A percentile compares a stretch with the other conserved stretches of the same genome.
Evolutionary conservation across 1,284 basidiomycete species (phyloP).

Genomic region (Heterobasidion annosum): DNA sequence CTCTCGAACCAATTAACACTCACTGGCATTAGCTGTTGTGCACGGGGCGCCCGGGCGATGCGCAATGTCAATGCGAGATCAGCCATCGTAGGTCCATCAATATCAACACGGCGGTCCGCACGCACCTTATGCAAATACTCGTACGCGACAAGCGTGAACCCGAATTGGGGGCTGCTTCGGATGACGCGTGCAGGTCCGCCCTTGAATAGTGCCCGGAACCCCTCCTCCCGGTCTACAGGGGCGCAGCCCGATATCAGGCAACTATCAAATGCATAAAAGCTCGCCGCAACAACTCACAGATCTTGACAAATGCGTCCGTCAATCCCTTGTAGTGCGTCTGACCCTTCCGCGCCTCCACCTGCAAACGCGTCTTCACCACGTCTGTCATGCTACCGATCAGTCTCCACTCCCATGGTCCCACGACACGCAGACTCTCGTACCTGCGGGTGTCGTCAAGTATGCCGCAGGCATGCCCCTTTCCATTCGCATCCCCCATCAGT

Average conservation of each 20-base stretch:
- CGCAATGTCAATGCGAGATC: background rate
- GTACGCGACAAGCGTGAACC: slow-evolving; percentile 88
- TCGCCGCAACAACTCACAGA: slow-evolving; percentile 40
- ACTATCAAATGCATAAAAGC: background rate
- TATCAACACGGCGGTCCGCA: background rate
- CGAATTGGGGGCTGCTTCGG: slow-evolving; percentile 84
- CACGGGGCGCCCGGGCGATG: background rate
- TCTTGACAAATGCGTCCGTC: slow-evolving; percentile 82
- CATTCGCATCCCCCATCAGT: slow-evolving; percentile 8
- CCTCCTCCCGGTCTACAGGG: slow-evolving; percentile 70
- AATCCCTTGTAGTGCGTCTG: slow-evolving; percentile 92
- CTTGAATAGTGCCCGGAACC: slow-evolving; percentile 89
- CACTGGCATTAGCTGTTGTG: slow-evolving; percentile 58
- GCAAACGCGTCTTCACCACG: slow-evolving; percentile 97
- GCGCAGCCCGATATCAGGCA: slow-evolving; percentile 2
- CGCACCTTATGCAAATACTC: slow-evolving; percentile 69
- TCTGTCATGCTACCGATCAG: slow-evolving; percentile 42
- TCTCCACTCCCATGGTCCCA: background rate
- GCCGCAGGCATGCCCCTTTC: slow-evolving; percentile 91
- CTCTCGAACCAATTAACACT: slow-evolving; percentile 25
- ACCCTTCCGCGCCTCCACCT: slow-evolving; percentile 91
- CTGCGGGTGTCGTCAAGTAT: slow-evolving; percentile 78
- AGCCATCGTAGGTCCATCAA: slow-evolving; percentile 5
- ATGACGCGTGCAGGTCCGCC: slow-evolving; percentile 89
- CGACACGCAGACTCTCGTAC: slow-evolving; percentile 28